Evolutionary conservation across 768 basidiomycete genomes (phyloP).

Genomic region (Udeniomyces megalosporus): DNA sequence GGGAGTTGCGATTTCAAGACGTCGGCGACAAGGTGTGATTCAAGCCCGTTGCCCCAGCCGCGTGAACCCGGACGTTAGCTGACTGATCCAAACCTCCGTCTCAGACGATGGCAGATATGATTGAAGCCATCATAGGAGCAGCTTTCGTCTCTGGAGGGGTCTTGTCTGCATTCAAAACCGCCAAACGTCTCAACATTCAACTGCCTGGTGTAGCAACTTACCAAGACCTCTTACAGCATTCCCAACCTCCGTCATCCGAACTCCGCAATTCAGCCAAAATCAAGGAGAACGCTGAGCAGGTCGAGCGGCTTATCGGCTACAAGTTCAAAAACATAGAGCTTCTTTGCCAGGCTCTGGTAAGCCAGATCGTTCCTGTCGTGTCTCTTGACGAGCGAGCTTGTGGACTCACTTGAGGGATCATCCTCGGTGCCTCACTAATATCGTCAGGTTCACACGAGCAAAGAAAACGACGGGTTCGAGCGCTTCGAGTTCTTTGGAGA

Average conservation of each 20-base stretch:
- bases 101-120: conserved; percentile 66
- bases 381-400: not conserved
- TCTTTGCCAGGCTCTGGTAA: conserved; percentile 56
- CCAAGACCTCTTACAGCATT: conserved; percentile 42
- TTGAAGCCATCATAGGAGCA: conserved; percentile 70
- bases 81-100: not conserved
- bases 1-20: conserved; percentile 21
- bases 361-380: conserved; percentile 14
- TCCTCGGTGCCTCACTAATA: not conserved
- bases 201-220: conserved; percentile 49
- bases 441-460: conserved; percentile 50
- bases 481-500: conserved; percentile 74
- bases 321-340: conserved; percentile 47
- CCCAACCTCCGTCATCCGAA: conserved; percentile 28
- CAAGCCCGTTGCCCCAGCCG: conserved; percentile 30
- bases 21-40: conserved; percentile 53
- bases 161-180: conserved; percentile 46
- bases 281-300: conserved; percentile 37
- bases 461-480: conserved; percentile 48
- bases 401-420: not conserved
- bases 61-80: not conserved
- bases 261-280: conserved; percentile 34
- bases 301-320: conserved; percentile 50
- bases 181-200: conserved; percentile 49
- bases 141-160: conserved; percentile 59